Conservation (phyloP, 169 alveolate genomes). For the Eimeria maxima region DNA sequence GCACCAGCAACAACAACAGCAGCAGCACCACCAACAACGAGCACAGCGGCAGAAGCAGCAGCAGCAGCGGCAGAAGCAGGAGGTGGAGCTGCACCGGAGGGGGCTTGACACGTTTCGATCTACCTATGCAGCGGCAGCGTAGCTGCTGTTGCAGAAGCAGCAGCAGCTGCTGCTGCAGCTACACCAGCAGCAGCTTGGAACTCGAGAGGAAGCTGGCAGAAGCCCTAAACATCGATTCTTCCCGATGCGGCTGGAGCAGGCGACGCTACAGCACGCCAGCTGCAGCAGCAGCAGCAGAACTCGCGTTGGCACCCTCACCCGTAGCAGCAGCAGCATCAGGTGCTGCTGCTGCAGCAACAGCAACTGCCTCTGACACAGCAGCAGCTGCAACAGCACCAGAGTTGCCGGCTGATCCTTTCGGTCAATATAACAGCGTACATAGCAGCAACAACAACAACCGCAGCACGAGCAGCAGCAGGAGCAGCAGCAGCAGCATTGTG, state of each 20-base stretch:
- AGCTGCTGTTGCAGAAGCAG: slow-evolving; percentile 9
- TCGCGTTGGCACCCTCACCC: no score
- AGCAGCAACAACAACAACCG: slow-evolving; percentile 21
- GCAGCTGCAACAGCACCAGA: neutral
- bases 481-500: slow-evolving; percentile 28
- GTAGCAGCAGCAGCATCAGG: neutral
- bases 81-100: neutral
- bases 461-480: slow-evolving; percentile 1
- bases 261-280: neutral
- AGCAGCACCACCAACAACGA: slow-evolving; percentile 21
- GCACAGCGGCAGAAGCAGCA: neutral
- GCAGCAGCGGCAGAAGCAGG: neutral
- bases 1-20: neutral
- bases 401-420: neutral
- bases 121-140: neutral
- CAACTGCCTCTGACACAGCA: neutral
- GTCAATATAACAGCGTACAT: neutral
- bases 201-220: slow-evolving; percentile 30
- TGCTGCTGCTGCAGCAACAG: neutral
- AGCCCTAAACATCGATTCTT: slow-evolving; percentile 28
- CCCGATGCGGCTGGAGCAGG: neutral
- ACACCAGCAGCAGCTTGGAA: slow-evolving; percentile 5
- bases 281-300: neutral
- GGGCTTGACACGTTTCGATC: neutral
- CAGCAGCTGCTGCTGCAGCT: slow-evolving; percentile 44